Evolutionary conservation across 179 eudicot species (phyloP).

Genomic region (Amaranthus tricolor): DNA sequence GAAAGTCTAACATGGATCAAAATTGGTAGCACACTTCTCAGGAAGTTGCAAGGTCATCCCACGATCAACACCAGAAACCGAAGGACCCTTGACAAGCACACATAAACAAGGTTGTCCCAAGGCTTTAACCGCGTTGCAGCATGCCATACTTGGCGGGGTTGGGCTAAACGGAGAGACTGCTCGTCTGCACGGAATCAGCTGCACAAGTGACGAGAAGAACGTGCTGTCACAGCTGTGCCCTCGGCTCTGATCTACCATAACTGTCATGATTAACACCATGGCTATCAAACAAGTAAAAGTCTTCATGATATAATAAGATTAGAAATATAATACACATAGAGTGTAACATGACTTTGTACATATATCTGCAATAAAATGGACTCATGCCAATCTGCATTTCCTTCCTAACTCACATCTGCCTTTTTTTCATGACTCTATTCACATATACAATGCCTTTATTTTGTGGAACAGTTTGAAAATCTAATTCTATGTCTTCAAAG

Average conservation of each 20-base stretch:
- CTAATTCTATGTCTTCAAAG: constrained; percentile 32
- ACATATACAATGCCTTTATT: constrained; percentile 7
- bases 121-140: constrained; percentile 67
- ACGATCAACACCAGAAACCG: constrained; percentile 84
- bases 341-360: background rate
- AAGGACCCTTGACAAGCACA: constrained; percentile 90
- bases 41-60: constrained; percentile 90
- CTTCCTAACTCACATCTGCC: constrained; percentile 45
- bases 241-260: constrained; percentile 36
- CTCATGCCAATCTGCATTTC: constrained; percentile 37
- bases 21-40: constrained; percentile 66
- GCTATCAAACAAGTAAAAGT: constrained; percentile 22
- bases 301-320: constrained; percentile 36
- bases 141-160: constrained; percentile 65
- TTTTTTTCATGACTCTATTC: constrained; percentile 30
- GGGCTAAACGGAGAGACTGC: constrained; percentile 76
- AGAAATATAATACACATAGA: background rate
- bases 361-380: constrained; percentile 2
- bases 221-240: constrained; percentile 61
- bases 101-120: constrained; percentile 92
- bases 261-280: constrained; percentile 30
- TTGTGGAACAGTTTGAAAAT: constrained; percentile 34
- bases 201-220: constrained; percentile 81
- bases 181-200: constrained; percentile 82
- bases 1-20: constrained; percentile 62